phyloP scores from a whole-genome alignment of 176 grass and related monocot genomes.

The Secale cereale region DNA sequence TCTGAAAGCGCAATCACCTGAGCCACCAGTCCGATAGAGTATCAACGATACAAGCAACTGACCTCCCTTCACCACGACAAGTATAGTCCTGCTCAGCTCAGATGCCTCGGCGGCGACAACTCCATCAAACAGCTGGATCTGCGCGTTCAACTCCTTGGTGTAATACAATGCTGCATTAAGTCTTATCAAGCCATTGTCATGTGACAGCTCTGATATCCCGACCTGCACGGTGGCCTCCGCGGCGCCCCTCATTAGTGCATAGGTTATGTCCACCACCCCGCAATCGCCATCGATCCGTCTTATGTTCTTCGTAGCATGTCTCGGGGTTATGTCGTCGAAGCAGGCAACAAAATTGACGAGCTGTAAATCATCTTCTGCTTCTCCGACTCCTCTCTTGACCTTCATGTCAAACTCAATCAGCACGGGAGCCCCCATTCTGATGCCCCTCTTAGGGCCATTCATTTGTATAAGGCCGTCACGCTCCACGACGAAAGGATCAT shows the following conservation, averaged over 20 bases:
- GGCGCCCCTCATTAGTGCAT: background rate
- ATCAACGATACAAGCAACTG: background rate
- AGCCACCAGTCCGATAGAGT: background rate
- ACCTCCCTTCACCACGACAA: background rate
- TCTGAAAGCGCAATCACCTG: background rate
- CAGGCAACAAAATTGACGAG: background rate
- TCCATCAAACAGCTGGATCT: background rate
- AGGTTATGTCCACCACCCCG: background rate
- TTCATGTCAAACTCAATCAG: background rate
- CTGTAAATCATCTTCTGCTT: background rate
- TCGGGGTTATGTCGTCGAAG: background rate
- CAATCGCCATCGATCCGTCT: background rate
- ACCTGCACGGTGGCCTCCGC: background rate
- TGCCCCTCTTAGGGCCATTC: background rate
- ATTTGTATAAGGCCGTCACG: background rate
- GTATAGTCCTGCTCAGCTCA: background rate
- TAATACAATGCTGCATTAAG: background rate
- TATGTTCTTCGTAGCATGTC: background rate
- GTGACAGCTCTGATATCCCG: background rate
- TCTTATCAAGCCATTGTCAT: background rate
- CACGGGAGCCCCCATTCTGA: background rate
- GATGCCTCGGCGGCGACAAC: background rate
- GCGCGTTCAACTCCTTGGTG: background rate
- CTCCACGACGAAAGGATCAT: background rate
- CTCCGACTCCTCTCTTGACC: background rate